phyloP scores from a whole-genome alignment of 495 filamentous ascomycete genomes.

The Penicillium lagena region DNA sequence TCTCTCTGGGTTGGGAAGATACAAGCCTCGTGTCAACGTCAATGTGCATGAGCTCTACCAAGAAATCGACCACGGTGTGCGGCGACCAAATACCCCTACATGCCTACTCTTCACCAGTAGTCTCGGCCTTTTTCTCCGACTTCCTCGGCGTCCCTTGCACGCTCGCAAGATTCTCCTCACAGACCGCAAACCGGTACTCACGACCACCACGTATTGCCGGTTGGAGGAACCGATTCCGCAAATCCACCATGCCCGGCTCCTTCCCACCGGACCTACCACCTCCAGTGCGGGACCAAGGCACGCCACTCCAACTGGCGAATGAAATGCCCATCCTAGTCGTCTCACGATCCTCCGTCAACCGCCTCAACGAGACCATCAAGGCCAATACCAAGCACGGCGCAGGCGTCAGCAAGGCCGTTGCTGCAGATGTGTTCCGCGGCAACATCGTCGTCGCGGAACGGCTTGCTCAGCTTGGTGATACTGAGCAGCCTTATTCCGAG shows the following conservation, averaged over 20 bases:
- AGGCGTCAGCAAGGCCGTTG: slow-evolving; percentile 44
- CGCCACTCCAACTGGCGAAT: slow-evolving; percentile 77
- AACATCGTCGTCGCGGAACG: slow-evolving; percentile 71
- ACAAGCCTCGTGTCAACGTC: slow-evolving; percentile 43
- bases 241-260: slow-evolving; percentile 45
- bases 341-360: slow-evolving; percentile 69
- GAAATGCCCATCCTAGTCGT: slow-evolving; percentile 88
- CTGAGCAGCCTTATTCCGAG: slow-evolving; percentile 51
- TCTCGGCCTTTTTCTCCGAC: slow-evolving; percentile 68
- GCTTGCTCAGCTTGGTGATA: slow-evolving; percentile 23
- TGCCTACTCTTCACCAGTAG: slow-evolving; percentile 54
- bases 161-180: slow-evolving; percentile 71
- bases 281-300: slow-evolving; percentile 28
- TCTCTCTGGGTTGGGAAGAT: slow-evolving; percentile 56
- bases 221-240: slow-evolving; percentile 27
- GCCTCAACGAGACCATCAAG: slow-evolving; percentile 65
- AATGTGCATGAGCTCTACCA: slow-evolving; percentile 23
- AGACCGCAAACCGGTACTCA: slow-evolving; percentile 52
- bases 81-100: slow-evolving; percentile 66
- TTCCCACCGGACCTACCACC: slow-evolving; percentile 48
- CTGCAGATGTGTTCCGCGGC: slow-evolving; percentile 70
- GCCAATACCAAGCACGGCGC: slow-evolving; percentile 29
- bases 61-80: slow-evolving; percentile 60
- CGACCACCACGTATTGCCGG: slow-evolving; percentile 31
- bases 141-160: slow-evolving; percentile 70